phyloP scores from a whole-genome alignment of 208 protist genomes.

The Crithidia thermophila region DNA sequence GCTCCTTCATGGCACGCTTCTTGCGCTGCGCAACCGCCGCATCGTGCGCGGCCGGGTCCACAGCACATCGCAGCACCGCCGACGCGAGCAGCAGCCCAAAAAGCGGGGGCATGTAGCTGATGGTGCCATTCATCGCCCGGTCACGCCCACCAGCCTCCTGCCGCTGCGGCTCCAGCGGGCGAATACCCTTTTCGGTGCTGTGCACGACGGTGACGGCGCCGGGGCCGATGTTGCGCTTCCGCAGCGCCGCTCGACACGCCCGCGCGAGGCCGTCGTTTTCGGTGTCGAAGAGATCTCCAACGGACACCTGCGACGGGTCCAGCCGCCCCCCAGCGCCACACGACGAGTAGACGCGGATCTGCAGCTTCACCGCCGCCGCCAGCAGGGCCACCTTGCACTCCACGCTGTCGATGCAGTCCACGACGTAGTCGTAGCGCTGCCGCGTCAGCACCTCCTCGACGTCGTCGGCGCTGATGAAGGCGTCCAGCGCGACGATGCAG shows the following conservation, averaged over 20 bases:
- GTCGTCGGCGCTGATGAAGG: slow-evolving; percentile 70
- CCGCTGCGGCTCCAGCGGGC: slow-evolving; percentile 73
- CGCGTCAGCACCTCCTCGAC: slow-evolving; percentile 71
- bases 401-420: slow-evolving; percentile 93
- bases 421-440: slow-evolving; percentile 82
- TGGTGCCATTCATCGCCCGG: slow-evolving; percentile 85
- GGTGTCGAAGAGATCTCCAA: slow-evolving; percentile 81
- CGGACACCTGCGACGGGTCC: slow-evolving; percentile 61
- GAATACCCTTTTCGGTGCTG: slow-evolving; percentile 59
- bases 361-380: slow-evolving; percentile 48
- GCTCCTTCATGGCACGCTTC: slow-evolving; percentile 37
- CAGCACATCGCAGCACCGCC: slow-evolving; percentile 67
- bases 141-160: slow-evolving; percentile 81
- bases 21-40: slow-evolving; percentile 32
- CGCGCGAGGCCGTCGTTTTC: slow-evolving; percentile 79
- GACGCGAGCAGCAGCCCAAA: slow-evolving; percentile 85
- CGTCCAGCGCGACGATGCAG: slow-evolving; percentile 68
- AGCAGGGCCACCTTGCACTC: slow-evolving; percentile 89
- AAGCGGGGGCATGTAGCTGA: slow-evolving; percentile 91
- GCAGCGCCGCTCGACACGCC: slow-evolving; percentile 67
- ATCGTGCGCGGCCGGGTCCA: slow-evolving; percentile 58
- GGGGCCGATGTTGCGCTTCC: slow-evolving; percentile 56
- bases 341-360: slow-evolving; percentile 72
- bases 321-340: slow-evolving; percentile 86
- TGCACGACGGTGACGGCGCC: slow-evolving; percentile 69